phyloP scores from a whole-genome alignment of 2,329 filamentous ascomycete genomes.

The Aspergillus jensenii region DNA sequence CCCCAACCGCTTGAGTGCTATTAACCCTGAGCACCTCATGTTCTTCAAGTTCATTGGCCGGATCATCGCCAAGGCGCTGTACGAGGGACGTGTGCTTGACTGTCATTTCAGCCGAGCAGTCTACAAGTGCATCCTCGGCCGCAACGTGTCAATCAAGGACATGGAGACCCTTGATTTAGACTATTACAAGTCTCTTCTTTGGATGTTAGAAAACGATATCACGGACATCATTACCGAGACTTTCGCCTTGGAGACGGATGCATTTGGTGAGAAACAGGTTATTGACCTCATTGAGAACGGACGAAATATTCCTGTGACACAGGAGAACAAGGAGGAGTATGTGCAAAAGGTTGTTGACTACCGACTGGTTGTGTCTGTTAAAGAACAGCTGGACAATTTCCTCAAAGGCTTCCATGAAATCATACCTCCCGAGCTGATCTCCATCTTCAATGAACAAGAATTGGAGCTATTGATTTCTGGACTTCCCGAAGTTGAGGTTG shows the following conservation, averaged over 20 bases:
- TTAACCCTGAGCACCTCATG: conserved; percentile 93
- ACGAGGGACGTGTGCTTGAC: conserved; percentile 91
- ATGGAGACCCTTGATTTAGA: conserved; percentile 99
- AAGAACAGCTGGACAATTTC: conserved; percentile 92
- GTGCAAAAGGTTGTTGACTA: conserved; percentile 93
- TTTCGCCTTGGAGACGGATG: conserved; percentile 90
- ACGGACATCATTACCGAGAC: conserved; percentile 96
- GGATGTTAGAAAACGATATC: conserved; percentile 99
- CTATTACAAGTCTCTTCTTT: conserved; percentile 97
- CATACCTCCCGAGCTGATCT: conserved; percentile 87
- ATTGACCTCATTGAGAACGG: conserved; percentile 86
- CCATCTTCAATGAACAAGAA: conserved; percentile 98
- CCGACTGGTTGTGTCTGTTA: conserved; percentile 85
- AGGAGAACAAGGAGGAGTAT: conserved; percentile 98
- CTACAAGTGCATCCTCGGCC: conserved; percentile 95
- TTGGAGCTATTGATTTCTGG: conserved; percentile 95
- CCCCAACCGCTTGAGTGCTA: conserved; percentile 86
- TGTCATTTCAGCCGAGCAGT: conserved; percentile 99
- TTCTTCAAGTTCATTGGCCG: conserved; percentile 99
- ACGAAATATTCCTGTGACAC: conserved; percentile 87
- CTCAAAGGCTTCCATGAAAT: conserved; percentile 96
- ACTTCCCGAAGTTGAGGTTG: conserved; percentile 93
- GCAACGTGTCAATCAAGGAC: conserved; percentile 94
- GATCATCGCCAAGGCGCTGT: conserved; percentile 96
- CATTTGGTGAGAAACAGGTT: conserved; percentile 84